Conservation (phyloP, 2,329 filamentous ascomycete species). For the Herpotrichia juniperi region DNA sequence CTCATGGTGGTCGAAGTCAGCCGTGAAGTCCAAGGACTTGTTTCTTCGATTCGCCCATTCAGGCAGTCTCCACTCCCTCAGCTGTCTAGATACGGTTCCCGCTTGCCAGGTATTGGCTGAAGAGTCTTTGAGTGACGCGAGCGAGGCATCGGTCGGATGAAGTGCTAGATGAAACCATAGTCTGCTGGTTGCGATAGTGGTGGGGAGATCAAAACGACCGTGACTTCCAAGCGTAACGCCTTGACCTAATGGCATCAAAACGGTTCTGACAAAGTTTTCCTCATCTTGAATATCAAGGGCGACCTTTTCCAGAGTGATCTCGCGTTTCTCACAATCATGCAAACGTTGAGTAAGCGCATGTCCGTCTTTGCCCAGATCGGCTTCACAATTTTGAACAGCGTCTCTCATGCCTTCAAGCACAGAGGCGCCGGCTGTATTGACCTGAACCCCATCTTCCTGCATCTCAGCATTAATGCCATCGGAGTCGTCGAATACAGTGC, state of each 20-base stretch:
- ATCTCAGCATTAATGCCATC: conserved; percentile 95
- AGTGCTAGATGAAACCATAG: conserved; percentile 94
- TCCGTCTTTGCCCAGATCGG: conserved; percentile 77
- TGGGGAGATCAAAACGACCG: conserved; percentile 78
- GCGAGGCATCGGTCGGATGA: conserved; percentile 87
- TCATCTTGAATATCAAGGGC: conserved; percentile 75
- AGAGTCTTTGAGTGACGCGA: conserved; percentile 74
- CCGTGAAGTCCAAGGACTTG: conserved; percentile 90
- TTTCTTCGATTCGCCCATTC: conserved; percentile 97
- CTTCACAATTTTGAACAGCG: conserved; percentile 76
- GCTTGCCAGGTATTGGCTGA: conserved; percentile 90
- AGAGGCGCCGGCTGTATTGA: conserved; percentile 75
- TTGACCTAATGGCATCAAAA: conserved; percentile 80
- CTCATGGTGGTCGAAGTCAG: conserved; percentile 93
- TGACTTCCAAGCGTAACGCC: conserved; percentile 81
- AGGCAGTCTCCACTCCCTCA: conserved; percentile 89
- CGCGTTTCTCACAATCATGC: conserved; percentile 78
- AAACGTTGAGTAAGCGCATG: conserved; percentile 74
- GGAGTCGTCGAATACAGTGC: conserved; percentile 90
- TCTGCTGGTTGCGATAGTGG: conserved; percentile 79
- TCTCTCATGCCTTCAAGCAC: conserved; percentile 86
- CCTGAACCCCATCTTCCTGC: conserved; percentile 91
- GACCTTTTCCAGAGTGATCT: conserved; percentile 84
- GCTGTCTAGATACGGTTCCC: conserved; percentile 86
- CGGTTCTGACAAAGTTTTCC: conserved; percentile 79